These are phyloP conservation scores for Mrakia gelida DNA, from an alignment of 768 basidiomycete species.

Conservation along the genomic window DNA sequence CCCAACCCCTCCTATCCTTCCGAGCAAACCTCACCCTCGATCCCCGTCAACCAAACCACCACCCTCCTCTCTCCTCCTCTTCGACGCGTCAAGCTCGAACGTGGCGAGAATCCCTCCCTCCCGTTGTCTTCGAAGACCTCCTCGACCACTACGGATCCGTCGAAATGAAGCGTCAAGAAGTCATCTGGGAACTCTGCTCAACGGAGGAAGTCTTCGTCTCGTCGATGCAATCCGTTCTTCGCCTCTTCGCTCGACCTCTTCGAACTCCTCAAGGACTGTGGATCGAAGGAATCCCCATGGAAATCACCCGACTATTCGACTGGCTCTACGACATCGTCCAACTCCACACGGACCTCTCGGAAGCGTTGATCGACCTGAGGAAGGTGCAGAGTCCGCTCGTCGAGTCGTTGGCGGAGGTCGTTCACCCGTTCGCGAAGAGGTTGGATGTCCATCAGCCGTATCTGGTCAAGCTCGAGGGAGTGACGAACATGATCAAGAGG, in stretches of 20 bases:
- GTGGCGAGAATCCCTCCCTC: conserved; percentile 28
- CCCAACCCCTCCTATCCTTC: too few relatives aligned
- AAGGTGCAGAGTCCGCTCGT: conserved; percentile 60
- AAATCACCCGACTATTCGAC: conserved; percentile 70
- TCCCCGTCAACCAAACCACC: too few relatives aligned
- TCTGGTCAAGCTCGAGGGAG: conserved; percentile 64
- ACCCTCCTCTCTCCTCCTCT: too few relatives aligned
- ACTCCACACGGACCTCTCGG: conserved; percentile 63
- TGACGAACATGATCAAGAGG: conserved; percentile 54
- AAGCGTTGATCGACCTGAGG: conserved; percentile 54
- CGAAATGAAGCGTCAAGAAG: conserved; percentile 62
- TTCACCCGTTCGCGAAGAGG: too few relatives aligned
- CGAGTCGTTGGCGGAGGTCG: conserved; percentile 47
- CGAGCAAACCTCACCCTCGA: too few relatives aligned
- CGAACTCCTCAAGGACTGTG: conserved; percentile 66
- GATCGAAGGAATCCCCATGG: conserved; percentile 71
- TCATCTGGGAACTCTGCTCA: conserved; percentile 63
- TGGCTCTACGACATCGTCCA: conserved; percentile 83
- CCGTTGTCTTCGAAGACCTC: conserved; percentile 46
- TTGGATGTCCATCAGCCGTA: conserved; percentile 80
- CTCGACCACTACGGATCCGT: conserved; percentile 43
- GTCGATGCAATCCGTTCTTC: conserved; percentile 61
- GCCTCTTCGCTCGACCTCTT: conserved; percentile 72
- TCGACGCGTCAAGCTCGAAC: conserved; percentile 36
- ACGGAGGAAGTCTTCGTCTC: conserved; percentile 67